Conservation (phyloP, 768 basidiomycete species). For the Saitozyma podzolica region DNA sequence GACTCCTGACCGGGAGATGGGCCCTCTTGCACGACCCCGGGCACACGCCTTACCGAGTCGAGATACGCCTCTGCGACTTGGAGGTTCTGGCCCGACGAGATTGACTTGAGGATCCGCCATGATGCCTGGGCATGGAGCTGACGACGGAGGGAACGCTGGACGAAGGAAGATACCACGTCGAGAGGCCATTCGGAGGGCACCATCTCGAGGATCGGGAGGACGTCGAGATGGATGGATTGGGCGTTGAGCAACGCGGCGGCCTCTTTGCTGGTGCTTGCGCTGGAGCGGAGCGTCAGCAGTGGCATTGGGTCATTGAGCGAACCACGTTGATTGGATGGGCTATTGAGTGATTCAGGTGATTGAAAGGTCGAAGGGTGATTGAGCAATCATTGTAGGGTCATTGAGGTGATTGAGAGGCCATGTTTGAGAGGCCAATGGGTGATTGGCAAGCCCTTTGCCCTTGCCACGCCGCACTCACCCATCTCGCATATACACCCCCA, state of each 20-base stretch:
- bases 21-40: slow-evolving; percentile 19
- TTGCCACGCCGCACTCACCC: slow-evolving; percentile 58
- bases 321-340: not conserved
- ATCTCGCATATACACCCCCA: slow-evolving; percentile 79
- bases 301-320: not conserved
- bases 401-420: too few species aligned
- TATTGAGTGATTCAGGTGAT: not conserved
- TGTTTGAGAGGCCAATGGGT: not conserved
- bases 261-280: slow-evolving; percentile 61
- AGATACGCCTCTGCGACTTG: slow-evolving; percentile 33
- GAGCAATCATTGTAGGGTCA: too few species aligned
- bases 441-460: not conserved
- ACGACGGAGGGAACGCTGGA: slow-evolving; percentile 74
- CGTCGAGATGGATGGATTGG: slow-evolving; percentile 75
- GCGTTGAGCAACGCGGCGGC: slow-evolving; percentile 73
- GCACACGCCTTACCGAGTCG: slow-evolving; percentile 28
- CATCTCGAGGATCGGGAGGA: slow-evolving; percentile 63
- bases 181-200: slow-evolving; percentile 77
- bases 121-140: slow-evolving; percentile 62
- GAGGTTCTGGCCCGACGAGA: slow-evolving; percentile 77
- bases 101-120: slow-evolving; percentile 65
- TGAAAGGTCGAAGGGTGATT: too few species aligned
- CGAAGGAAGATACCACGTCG: slow-evolving; percentile 69
- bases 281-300: slow-evolving; percentile 39
- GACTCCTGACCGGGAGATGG: slow-evolving; percentile 10